Evolutionary conservation across 2,329 filamentous ascomycete genomes (phyloP).

Genomic region (Camillea tinctor): DNA sequence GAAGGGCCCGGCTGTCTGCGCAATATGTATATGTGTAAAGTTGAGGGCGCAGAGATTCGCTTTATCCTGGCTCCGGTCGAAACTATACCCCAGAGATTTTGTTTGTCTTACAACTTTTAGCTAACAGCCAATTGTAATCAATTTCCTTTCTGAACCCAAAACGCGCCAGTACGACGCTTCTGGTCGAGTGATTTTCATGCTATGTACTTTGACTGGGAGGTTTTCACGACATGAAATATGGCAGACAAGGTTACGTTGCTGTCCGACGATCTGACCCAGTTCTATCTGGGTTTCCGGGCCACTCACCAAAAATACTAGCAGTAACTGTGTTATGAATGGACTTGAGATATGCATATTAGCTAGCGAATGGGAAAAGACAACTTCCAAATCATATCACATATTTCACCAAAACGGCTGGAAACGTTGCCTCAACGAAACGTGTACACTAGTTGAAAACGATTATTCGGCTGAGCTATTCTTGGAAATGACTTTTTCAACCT

Average conservation of each 20-base stretch:
- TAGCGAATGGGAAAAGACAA: neutral
- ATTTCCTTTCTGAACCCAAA: neutral
- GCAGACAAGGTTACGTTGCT: neutral
- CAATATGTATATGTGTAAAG: neutral
- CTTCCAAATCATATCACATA: no score
- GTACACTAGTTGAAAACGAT: neutral
- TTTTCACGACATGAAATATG: neutral
- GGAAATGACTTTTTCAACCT: neutral
- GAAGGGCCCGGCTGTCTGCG: neutral
- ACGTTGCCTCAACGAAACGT: no score
- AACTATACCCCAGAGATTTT: neutral
- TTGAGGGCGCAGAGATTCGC: neutral
- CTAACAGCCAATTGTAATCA: neutral
- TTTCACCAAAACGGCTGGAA: no score
- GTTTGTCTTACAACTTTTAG: neutral
- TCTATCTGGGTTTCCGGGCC: neutral
- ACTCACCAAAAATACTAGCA: neutral
- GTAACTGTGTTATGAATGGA: neutral
- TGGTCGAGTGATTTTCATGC: neutral
- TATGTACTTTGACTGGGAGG: neutral
- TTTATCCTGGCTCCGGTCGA: neutral
- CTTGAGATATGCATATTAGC: neutral
- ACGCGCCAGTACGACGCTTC: neutral
- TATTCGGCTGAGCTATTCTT: neutral
- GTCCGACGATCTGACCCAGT: neutral